Base-by-base conservation (phyloP, 352 stramenopile species). In the Phytophthora sp. region DNA sequence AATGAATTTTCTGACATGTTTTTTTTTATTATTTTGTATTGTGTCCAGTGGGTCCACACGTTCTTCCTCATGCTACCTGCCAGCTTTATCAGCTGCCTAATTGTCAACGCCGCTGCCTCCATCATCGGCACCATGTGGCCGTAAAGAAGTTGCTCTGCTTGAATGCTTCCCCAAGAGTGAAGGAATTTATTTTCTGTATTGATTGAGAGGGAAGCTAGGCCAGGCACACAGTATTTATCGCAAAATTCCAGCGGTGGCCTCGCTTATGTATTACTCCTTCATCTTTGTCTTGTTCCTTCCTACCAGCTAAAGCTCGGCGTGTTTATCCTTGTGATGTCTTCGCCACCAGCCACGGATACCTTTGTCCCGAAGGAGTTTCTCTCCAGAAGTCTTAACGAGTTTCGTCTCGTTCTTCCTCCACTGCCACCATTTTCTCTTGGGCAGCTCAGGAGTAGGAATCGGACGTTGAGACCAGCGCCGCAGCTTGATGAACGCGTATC, bases 11-110 rank as follows among this genome's bases (percentile, higher is more conserved):
- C 38, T 76, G 7, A 77, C 41, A n/a, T n/a, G 12, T 63, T 46
- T 7, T 26, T 36, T 47, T 41, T 29, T 55, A 21, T 30, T 35
- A 2, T 71, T 30, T 39, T 57, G 49, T 68, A 39, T 35, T 73
- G n/a, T 69, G n/a, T 8, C 12, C 45, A 93, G 85, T 88, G 77
- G 68, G 76, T 91, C 30, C 85, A 93, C 56, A 87, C 82, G 31
- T 90, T 90, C 57, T 89, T 91, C 55, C 79, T 93, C 18, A 93
- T 93, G 80, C 56, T 93, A 12, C 85, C 85, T 53, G 82, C 85
- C 18, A 91, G 82, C 55, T 83, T 93, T 57, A 79, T 91, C 55
- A 93, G 85, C 69, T 93, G 85, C 65, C 54, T 93, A 47, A 82
- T 93, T 51, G 81, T 93, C 49, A 93, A 93, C 69, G 79, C 69